Base-by-base conservation (phyloP, 2,329 filamentous ascomycete genomes). In the Botrytis pseudocinerea region DNA sequence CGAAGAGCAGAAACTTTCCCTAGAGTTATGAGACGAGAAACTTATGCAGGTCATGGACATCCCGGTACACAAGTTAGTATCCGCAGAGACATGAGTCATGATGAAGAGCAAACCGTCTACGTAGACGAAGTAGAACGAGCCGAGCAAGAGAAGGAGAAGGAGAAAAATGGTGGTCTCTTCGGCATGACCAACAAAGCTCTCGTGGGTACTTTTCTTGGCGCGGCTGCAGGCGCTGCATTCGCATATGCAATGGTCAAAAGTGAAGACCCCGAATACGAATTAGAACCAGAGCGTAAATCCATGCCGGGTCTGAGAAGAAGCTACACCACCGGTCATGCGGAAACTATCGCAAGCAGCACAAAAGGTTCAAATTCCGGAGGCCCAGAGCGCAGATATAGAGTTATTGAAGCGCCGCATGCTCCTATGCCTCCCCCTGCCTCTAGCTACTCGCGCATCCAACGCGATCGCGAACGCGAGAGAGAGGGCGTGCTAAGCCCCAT, bases 201-300 rank as follows among this genome's bases (percentile, higher is more conserved):
- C 60, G 86, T 96, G 63, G 92, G 93, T 12, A 92, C 92, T 12
- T 85, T 97, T 18, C 86, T 97, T 66, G 93, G 93, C 61, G 93
- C 92, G 46, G 93, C 93, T 25, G 93, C 93, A 28, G 92, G 92
- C 57, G 92, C 91, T 51, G 92, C 91, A 16, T 85, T 93, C 59
- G 91, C 93, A 16, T 97, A 96, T 82, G 90, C 89, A 35, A 90
- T 94, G 84, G 86, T 90, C 76, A 90, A 88, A 76, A 86, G 86
- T 74, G 90, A 92, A 62, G 76, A 77, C 8, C 76, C 79, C 20
- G 65, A 38, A 35, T 72, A 72, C 44, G 61, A 72, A 44, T 40
- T 72, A 14, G 70, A 68, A 16, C 40, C 70, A 5, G 62, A 68
- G 38, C 16, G 9, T 12, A 66, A 72, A 59, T 35, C 61, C 0